Percentiles rank a stretch among this genome's conserved stretches.
phyloP scores from a whole-genome alignment of 1,139 yeast genomes.

The Debaryomycetaceae sp. region DNA sequence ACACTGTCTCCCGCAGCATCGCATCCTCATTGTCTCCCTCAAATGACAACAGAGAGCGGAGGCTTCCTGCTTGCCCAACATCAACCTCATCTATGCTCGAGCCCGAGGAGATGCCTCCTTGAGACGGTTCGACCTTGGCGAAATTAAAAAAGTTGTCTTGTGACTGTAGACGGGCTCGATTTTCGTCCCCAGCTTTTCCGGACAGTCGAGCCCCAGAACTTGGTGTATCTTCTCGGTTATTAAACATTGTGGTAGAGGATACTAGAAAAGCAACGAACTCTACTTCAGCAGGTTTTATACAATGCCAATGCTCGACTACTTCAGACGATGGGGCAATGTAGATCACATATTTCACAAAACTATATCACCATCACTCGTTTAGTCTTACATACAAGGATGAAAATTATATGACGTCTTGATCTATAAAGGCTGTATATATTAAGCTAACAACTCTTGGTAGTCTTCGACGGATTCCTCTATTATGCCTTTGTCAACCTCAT shows the following conservation, averaged over 20 bases:
- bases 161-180: not conserved
- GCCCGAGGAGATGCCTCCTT: not conserved
- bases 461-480: constrained; percentile 29
- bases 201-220: no score
- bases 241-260: no score
- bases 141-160: constrained; percentile 5
- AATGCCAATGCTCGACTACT: no score
- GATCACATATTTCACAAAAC: not conserved
- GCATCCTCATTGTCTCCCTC: not conserved
- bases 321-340: not conserved
- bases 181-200: not conserved
- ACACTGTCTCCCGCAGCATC: not conserved
- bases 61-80: not conserved
- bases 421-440: not conserved
- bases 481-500: constrained; percentile 58
- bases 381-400: not conserved
- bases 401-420: not conserved
- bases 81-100: not conserved
- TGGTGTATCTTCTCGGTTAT: no score
- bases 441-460: constrained; percentile 16
- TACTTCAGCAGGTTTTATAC: no score
- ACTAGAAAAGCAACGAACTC: no score
- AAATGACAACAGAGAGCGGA: not conserved
- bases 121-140: constrained; percentile 2
- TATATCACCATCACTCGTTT: not conserved